Evolutionary conservation across 768 basidiomycete species (phyloP).

Genomic region (Lactifluus pinguis): DNA sequence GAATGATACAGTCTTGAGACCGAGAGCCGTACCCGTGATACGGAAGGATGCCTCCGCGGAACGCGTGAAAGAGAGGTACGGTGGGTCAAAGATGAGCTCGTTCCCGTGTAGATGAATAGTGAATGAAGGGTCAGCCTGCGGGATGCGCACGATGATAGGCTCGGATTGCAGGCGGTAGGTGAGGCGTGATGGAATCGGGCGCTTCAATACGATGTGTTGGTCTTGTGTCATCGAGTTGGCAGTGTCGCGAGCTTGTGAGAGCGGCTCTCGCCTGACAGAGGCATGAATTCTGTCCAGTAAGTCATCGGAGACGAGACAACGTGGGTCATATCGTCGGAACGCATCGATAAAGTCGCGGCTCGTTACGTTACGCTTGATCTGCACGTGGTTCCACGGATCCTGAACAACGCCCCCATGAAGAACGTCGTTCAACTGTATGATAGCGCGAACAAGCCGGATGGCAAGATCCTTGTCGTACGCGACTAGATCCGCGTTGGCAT

Average conservation of each 20-base stretch:
- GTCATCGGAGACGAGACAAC: slow-evolving; percentile 63
- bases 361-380: slow-evolving; percentile 51
- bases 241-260: slow-evolving; percentile 58
- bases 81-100: slow-evolving; percentile 82
- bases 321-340: slow-evolving; percentile 70
- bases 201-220: slow-evolving; percentile 59
- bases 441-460: slow-evolving; percentile 63
- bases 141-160: slow-evolving; percentile 76
- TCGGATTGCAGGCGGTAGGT: slow-evolving; percentile 88
- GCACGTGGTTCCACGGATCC: slow-evolving; percentile 46
- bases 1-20: slow-evolving; percentile 75
- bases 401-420: slow-evolving; percentile 68
- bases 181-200: slow-evolving; percentile 63
- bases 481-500: slow-evolving; percentile 71
- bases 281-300: slow-evolving; percentile 69
- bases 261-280: slow-evolving; percentile 61
- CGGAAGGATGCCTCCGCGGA: slow-evolving; percentile 83
- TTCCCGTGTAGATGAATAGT: slow-evolving; percentile 80
- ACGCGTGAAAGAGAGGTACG: slow-evolving; percentile 68
- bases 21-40: slow-evolving; percentile 78
- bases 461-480: slow-evolving; percentile 80
- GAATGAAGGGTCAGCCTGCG: slow-evolving; percentile 75
- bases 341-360: slow-evolving; percentile 75
- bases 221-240: slow-evolving; percentile 34
- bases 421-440: slow-evolving; percentile 83